phyloP scores from a whole-genome alignment of 140 eudicot species.

The Erigeron philadelphicus region DNA sequence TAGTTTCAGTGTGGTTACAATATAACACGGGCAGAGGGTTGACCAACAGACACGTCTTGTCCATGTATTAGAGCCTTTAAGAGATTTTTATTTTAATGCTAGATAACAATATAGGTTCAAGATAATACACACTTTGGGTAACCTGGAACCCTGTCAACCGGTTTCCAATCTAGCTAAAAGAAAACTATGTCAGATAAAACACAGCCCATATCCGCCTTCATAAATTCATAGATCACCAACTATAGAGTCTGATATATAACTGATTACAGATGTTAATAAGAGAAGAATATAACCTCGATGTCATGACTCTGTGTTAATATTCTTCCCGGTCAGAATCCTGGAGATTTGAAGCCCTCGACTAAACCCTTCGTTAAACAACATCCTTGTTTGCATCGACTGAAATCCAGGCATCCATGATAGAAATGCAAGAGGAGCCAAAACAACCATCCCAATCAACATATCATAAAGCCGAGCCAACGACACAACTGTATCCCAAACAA shows the following conservation, averaged over 20 bases:
- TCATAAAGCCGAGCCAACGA: conserved; percentile 87
- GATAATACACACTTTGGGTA: no score
- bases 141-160: no score
- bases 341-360: conserved; percentile 92
- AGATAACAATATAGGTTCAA: no score
- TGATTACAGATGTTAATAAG: background rate
- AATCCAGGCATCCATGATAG: conserved; percentile 99
- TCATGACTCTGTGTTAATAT: conserved; percentile 39
- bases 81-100: no score
- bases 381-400: conserved; percentile 93
- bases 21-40: no score
- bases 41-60: no score
- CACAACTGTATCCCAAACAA: conserved; percentile 77
- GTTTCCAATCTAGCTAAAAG: no score
- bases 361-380: conserved; percentile 81
- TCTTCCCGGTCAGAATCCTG: conserved; percentile 73
- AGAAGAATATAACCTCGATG: conserved; percentile 33
- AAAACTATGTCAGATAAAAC: background rate
- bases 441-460: conserved; percentile 63
- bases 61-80: no score
- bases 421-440: conserved; percentile 79
- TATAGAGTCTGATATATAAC: background rate
- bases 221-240: background rate
- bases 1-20: no score
- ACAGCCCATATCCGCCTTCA: conserved; percentile 5